Evolutionary conservation across 23 red algal genomes (phyloP).

Genomic region (Chondrus crispus): DNA sequence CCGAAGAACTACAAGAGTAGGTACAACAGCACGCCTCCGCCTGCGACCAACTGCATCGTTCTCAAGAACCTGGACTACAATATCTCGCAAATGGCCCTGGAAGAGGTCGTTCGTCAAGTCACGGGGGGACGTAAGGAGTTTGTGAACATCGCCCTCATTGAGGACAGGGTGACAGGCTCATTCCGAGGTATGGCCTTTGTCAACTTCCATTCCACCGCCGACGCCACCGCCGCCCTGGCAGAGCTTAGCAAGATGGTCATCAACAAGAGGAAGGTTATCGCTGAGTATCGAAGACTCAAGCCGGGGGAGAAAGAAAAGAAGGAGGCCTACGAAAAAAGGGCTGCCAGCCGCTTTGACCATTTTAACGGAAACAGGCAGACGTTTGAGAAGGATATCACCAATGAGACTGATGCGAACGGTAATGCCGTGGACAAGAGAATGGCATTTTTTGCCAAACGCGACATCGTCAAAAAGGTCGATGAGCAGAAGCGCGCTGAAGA

Average conservation of each 20-base stretch:
- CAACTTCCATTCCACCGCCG: constrained; percentile 30
- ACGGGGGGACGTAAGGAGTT: constrained; percentile 30
- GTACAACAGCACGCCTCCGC: neutral
- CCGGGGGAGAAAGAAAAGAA: constrained; percentile 27
- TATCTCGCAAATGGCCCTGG: constrained; percentile 17
- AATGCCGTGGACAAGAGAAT: constrained; percentile 33
- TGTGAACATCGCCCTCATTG: constrained; percentile 41
- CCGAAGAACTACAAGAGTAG: neutral
- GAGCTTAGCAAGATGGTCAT: constrained; percentile 60
- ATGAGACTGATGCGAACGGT: constrained; percentile 11
- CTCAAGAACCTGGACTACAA: constrained; percentile 63
- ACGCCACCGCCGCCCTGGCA: constrained; percentile 44
- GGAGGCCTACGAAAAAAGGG: neutral
- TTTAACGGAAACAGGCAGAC: constrained; percentile 1
- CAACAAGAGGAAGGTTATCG: constrained; percentile 39
- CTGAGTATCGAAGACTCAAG: constrained; percentile 48
- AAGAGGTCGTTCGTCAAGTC: constrained; percentile 34
- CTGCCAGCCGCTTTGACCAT: constrained; percentile 14
- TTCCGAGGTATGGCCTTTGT: constrained; percentile 68
- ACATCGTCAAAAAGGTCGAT: neutral
- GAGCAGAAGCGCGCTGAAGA: neutral
- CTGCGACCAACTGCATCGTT: constrained; percentile 35
- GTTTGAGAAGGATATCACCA: neutral
- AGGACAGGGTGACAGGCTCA: constrained; percentile 34
- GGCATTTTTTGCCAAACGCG: constrained; percentile 46